Evolutionary conservation across 805 yeast genomes (phyloP).

Genomic region (Spathaspora sp.): DNA sequence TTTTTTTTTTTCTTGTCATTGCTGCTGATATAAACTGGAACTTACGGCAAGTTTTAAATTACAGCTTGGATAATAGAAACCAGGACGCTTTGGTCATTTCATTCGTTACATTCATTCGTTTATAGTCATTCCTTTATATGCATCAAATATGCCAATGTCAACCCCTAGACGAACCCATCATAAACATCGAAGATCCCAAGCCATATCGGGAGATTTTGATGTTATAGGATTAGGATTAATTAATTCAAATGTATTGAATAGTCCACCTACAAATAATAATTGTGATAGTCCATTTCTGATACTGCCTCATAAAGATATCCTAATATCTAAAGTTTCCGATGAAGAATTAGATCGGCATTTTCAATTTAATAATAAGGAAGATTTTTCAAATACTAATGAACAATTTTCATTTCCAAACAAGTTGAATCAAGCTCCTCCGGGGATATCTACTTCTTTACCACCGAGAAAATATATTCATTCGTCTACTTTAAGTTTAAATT

Average conservation of each 20-base stretch:
- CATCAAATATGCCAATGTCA: background rate
- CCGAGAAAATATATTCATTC: constrained; percentile 3
- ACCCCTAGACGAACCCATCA: constrained; percentile 48
- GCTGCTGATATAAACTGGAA: too few relatives aligned
- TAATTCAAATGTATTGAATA: constrained; percentile 8
- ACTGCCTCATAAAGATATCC: background rate
- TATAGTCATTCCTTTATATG: background rate
- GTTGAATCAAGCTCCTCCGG: constrained; percentile 1
- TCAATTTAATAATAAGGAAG: constrained; percentile 33
- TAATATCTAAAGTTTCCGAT: background rate
- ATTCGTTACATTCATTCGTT: background rate
- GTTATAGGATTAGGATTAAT: constrained; percentile 34
- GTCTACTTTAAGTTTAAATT: constrained; percentile 19
- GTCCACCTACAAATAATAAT: constrained; percentile 4
- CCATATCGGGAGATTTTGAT: constrained; percentile 85
- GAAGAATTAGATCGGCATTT: constrained; percentile 25
- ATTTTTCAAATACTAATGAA: constrained; percentile 20
- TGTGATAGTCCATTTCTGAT: background rate
- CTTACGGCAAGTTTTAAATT: too few relatives aligned
- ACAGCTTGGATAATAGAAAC: too few relatives aligned
- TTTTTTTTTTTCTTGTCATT: too few relatives aligned
- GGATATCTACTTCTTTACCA: constrained; percentile 11
- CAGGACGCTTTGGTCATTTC: background rate
- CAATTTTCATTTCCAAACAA: constrained; percentile 29
- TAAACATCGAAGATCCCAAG: constrained; percentile 82